Percentiles rank a stretch among this genome's conserved stretches.
Conservation (phyloP, 495 filamentous ascomycete species). For the Tetracladium setigerum region DNA sequence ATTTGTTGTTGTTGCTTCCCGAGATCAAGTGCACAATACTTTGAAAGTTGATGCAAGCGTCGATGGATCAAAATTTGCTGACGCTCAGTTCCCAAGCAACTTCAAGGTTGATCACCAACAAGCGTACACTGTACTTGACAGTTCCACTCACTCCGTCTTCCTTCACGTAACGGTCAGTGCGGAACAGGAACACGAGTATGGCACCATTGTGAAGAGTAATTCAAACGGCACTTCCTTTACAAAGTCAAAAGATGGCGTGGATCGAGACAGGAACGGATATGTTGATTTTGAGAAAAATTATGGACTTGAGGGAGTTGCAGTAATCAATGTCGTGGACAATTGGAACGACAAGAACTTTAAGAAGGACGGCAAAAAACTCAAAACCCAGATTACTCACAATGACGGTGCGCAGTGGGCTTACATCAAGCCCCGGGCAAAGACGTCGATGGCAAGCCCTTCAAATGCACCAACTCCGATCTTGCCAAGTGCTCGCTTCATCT, state of each 20-base stretch:
- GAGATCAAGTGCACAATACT: slow-evolving; percentile 51
- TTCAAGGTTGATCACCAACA: slow-evolving; percentile 65
- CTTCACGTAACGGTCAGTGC: slow-evolving; percentile 75
- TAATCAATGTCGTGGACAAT: slow-evolving; percentile 83
- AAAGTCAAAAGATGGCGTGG: slow-evolving; percentile 67
- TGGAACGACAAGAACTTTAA: slow-evolving; percentile 47
- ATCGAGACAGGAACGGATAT: slow-evolving; percentile 64
- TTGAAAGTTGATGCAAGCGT: slow-evolving; percentile 75
- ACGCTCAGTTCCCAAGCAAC: slow-evolving; percentile 76
- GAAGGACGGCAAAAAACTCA: slow-evolving; percentile 67
- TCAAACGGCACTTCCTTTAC: slow-evolving; percentile 96
- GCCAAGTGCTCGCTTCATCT: slow-evolving; percentile 80
- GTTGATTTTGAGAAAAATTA: slow-evolving; percentile 96
- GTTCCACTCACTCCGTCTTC: slow-evolving; percentile 86
- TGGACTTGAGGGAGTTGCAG: slow-evolving; percentile 78
- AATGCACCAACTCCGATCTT: slow-evolving; percentile 48
- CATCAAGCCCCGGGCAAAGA: slow-evolving; percentile 62
- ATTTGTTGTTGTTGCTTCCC: slow-evolving; percentile 84
- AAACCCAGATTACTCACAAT: slow-evolving; percentile 90
- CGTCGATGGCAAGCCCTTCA: slow-evolving; percentile 58
- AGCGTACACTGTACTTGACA: slow-evolving; percentile 88
- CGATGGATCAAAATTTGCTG: slow-evolving; percentile 73
- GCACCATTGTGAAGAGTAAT: slow-evolving; percentile 94
- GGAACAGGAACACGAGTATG: slow-evolving; percentile 53
- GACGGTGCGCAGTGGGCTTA: slow-evolving; percentile 82